Evolutionary conservation across 2,329 filamentous ascomycete species (phyloP).

Genomic region (Pyrenochaeta sp.): DNA sequence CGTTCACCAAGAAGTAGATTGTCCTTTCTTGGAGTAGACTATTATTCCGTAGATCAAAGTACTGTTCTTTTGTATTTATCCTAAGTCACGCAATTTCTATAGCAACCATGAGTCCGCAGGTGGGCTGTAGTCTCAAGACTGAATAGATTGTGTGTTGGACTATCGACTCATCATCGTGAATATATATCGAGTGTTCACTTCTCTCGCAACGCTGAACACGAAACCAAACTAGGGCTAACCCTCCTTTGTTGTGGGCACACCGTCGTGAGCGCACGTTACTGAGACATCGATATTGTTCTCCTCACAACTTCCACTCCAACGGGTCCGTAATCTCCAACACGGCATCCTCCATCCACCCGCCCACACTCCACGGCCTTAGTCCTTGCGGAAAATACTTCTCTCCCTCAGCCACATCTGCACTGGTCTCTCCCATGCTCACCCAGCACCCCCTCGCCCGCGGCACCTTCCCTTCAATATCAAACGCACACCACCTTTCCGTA

Average conservation of each 20-base stretch:
- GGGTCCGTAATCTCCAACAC: conserved; percentile 29
- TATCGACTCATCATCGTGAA: no score
- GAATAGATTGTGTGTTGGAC: no score
- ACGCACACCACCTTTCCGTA: conserved; percentile 34
- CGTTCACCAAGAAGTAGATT: no score
- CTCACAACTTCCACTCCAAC: conserved; percentile 37
- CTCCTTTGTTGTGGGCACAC: background rate
- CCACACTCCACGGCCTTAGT: conserved; percentile 31
- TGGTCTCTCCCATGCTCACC: conserved; percentile 22
- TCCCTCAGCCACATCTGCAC: conserved; percentile 3
- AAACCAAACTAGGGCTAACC: background rate
- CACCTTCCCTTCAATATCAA: conserved; percentile 24
- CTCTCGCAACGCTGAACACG: no score
- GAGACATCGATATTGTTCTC: background rate
- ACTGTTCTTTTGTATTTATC: no score
- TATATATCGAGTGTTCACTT: no score
- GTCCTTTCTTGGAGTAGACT: no score
- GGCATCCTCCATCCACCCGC: conserved; percentile 40
- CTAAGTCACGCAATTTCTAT: no score
- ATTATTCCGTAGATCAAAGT: no score
- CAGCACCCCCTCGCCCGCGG: conserved; percentile 35
- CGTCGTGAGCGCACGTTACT: background rate
- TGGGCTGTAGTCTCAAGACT: no score
- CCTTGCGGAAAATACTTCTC: conserved; percentile 31
- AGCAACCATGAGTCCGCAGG: background rate